Percentiles rank a stretch among this genome's conserved stretches.
These are phyloP conservation scores for Aspergillus persii DNA, from an alignment of 2,329 filamentous ascomycete genomes.

Conservation along the genomic window DNA sequence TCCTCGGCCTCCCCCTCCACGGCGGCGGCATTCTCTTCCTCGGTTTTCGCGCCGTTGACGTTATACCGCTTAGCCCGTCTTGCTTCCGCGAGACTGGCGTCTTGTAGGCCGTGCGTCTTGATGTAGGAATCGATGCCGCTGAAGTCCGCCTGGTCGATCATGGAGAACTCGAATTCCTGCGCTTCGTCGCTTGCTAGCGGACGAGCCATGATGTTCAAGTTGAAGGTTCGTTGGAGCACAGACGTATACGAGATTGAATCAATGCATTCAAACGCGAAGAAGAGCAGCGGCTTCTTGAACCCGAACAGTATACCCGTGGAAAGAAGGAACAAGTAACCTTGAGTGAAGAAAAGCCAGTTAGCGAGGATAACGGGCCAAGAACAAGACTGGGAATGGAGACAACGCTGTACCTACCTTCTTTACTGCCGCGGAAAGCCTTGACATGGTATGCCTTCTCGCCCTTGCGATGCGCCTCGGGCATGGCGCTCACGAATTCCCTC, in stretches of 20 bases:
- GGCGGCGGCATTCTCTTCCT: slow-evolving; percentile 20
- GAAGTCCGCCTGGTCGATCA: slow-evolving; percentile 65
- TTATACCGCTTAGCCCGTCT: slow-evolving; percentile 61
- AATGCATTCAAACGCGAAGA: slow-evolving; percentile 60
- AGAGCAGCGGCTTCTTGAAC: slow-evolving; percentile 64
- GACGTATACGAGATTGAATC: slow-evolving; percentile 63
- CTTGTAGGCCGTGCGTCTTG: slow-evolving; percentile 60
- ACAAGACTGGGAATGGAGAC: neutral
- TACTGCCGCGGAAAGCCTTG: slow-evolving; percentile 62
- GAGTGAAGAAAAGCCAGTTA: neutral
- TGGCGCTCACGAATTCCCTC: slow-evolving; percentile 59
- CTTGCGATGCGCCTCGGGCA: slow-evolving; percentile 60
- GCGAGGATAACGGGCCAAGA: too few species aligned
- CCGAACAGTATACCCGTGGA: slow-evolving; percentile 61
- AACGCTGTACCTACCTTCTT: slow-evolving; percentile 53
- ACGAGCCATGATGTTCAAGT: slow-evolving; percentile 56
- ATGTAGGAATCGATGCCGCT: slow-evolving; percentile 62
- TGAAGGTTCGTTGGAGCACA: slow-evolving; percentile 65
- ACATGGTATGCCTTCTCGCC: slow-evolving; percentile 63
- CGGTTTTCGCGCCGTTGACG: slow-evolving; percentile 40
- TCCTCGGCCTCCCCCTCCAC: slow-evolving; percentile 45
- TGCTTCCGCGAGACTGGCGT: slow-evolving; percentile 61
- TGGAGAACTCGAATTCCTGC: slow-evolving; percentile 62
- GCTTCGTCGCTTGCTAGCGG: slow-evolving; percentile 38
- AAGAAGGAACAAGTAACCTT: slow-evolving; percentile 63